phyloP scores from a whole-genome alignment of 208 protist species.

The Leishmania mexicana region DNA sequence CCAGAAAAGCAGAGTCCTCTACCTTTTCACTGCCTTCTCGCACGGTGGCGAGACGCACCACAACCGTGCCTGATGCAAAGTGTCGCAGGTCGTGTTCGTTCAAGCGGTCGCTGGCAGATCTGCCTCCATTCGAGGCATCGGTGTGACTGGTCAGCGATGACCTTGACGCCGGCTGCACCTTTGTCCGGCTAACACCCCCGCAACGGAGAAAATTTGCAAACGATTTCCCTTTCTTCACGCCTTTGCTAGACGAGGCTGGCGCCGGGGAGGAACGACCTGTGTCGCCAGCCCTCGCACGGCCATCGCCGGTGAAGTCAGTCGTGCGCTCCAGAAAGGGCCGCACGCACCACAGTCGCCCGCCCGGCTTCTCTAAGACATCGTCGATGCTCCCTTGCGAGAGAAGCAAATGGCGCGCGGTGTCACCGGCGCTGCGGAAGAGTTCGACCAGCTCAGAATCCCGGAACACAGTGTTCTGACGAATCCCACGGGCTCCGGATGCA shows the following conservation, averaged over 20 bases:
- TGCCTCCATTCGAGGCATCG: not conserved
- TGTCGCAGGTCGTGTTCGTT: constrained; percentile 25
- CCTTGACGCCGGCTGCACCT: constrained; percentile 13
- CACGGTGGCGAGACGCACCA: constrained; percentile 63
- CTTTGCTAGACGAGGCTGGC: not conserved
- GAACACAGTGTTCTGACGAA: constrained; percentile 73
- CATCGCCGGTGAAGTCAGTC: constrained; percentile 32
- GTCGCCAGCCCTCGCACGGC: not conserved
- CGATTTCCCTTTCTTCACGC: constrained; percentile 23
- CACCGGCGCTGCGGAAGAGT: constrained; percentile 46
- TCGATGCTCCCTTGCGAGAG: constrained; percentile 88
- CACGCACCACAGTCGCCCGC: constrained; percentile 40
- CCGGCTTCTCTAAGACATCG: constrained; percentile 61
- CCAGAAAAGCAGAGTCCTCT: constrained; percentile 45
- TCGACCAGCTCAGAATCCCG: constrained; percentile 43
- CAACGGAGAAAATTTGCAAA: constrained; percentile 30
- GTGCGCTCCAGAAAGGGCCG: constrained; percentile 35
- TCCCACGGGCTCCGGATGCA: constrained; percentile 48
- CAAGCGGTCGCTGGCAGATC: not conserved
- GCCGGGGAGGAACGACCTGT: not conserved
- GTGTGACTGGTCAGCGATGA: not conserved
- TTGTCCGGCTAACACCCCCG: constrained; percentile 26
- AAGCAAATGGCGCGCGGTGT: constrained; percentile 59
- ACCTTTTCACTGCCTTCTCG: constrained; percentile 37
- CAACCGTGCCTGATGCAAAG: constrained; percentile 36